Conservation (phyloP, 1,284 basidiomycete genomes). For the Trametes hirsuta region DNA sequence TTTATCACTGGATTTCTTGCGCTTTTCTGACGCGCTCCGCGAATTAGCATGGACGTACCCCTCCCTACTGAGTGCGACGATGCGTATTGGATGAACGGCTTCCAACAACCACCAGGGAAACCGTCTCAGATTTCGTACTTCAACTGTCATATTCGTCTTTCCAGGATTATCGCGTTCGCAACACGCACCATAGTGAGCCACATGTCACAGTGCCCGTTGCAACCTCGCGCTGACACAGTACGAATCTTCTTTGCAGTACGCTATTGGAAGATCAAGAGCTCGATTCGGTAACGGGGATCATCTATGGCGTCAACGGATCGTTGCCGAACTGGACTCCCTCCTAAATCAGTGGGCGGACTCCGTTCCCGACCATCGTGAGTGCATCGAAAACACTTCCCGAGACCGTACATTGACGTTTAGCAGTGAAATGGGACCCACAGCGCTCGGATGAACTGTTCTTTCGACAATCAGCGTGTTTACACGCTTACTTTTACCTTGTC, state of each 20-base stretch:
- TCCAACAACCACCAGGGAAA: constrained; percentile 55
- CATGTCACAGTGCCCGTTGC: neutral
- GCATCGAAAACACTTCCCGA: constrained; percentile 11
- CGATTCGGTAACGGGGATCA: constrained; percentile 24
- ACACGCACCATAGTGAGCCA: constrained; percentile 60
- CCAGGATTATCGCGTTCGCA: constrained; percentile 64
- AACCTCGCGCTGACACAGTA: neutral
- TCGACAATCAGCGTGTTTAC: constrained; percentile 55
- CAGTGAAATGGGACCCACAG: constrained; percentile 51
- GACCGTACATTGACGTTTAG: constrained; percentile 9
- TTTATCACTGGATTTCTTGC: neutral
- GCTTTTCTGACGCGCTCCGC: neutral
- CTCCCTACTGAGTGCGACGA: constrained; percentile 72
- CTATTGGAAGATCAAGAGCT: constrained; percentile 24
- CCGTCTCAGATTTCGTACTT: constrained; percentile 60
- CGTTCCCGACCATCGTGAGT: constrained; percentile 29
- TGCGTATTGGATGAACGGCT: constrained; percentile 65
- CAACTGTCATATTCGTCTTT: constrained; percentile 58
- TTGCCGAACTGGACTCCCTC: constrained; percentile 28
- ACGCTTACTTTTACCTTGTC: constrained; percentile 56
- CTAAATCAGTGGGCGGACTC: constrained; percentile 30
- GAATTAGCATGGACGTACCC: constrained; percentile 62
- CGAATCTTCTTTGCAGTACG: constrained; percentile 24
- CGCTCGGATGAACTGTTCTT: constrained; percentile 47
- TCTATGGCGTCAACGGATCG: constrained; percentile 29